Conservation (phyloP, 805 yeast genomes). For the Helenozyma baotianmanensis region DNA sequence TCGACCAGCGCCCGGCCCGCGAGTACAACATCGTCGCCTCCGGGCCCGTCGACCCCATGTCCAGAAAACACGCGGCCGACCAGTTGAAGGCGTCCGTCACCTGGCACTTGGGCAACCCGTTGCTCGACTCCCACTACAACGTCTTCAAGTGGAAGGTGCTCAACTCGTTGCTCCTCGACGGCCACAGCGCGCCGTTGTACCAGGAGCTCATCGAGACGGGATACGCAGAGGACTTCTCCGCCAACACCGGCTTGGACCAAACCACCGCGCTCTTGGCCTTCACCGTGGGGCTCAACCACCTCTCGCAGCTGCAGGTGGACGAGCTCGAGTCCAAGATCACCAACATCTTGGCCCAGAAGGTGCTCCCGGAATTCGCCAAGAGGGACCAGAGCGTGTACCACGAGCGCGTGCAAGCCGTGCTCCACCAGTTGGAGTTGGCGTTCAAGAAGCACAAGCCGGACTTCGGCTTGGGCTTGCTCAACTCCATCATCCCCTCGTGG, state of each 20-base stretch:
- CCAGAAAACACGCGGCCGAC: conserved; percentile 54
- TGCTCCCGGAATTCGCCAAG: conserved; percentile 26
- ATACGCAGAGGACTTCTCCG: conserved; percentile 77
- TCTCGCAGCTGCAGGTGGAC: conserved; percentile 43
- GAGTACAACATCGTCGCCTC: conserved; percentile 24
- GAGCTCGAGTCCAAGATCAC: conserved; percentile 45
- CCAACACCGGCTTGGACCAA: conserved; percentile 83
- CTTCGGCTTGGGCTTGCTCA: conserved; percentile 77
- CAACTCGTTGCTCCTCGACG: conserved; percentile 72
- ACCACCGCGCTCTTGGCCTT: conserved; percentile 73
- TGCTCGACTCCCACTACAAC: conserved; percentile 52
- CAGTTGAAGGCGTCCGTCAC: conserved; percentile 82
- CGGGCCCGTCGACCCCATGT: conserved; percentile 72
- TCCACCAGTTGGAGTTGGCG: conserved; percentile 80
- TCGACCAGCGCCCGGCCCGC: conserved; percentile 18
- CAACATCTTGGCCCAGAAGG: conserved; percentile 41
- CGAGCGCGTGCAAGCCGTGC: conserved; percentile 68
- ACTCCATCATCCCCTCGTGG: conserved; percentile 79
- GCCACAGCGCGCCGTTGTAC: conserved; percentile 88
- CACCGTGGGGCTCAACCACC: conserved; percentile 82
- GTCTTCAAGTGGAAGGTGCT: conserved; percentile 69
- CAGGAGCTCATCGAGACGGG: conserved; percentile 84
- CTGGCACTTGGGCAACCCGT: conserved; percentile 79
- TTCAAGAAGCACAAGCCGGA: conserved; percentile 86
- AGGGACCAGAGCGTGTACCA: conserved; percentile 21